Evolutionary conservation across 106 monocot genomes (phyloP), one percentile per base, ranked within the genome.

Genomic region (Allium sativum): DNA sequence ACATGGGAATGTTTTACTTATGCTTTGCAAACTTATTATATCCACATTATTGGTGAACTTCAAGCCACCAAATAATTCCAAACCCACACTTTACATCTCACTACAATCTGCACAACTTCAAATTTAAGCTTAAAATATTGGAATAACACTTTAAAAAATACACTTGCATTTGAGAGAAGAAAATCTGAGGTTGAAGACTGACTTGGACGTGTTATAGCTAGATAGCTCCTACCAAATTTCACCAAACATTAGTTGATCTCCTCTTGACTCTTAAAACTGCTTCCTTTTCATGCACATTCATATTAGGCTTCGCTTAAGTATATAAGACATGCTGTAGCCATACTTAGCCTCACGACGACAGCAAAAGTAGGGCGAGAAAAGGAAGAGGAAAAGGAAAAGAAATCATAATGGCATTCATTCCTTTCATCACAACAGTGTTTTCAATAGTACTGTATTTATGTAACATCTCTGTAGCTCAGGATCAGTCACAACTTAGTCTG

Each of bases 401-500:
- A 31, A 21, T 45, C 45, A 21, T 21, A 21, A 48, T 48, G 47
- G 17, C 47, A 16, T 11, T 12, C 45, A 9, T 45, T 17, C 42
- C 59, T 11, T 61, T 17, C 45, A 31, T 31, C 5, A 31, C 9
- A 7, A 17, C 61, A 19, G 48, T 31, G 7, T 31, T 21, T 9
- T 9, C 59, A 44, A 16, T 13, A 18, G 8, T 59, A 42, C 4
- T 73, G 18, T 31, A 64, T 20, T 44, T 45, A 19, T 14, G 16
- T 40, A 7, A 14, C 57, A 7, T 64, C 18, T 47, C 50, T 10
- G n/a, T 17, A 14, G 76, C 79, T 3, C 86, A 86, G 44, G 86
- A 86, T 31, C 68, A 61, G 20, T 91, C 90, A 3, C 48, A 64
- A 40, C 73, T 93, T 68, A 82, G 74, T 11, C 15, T 85, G 52